These are phyloP conservation scores for Leishmania gerbilli DNA, from an alignment of 208 protist species.

Conservation along the genomic window DNA sequence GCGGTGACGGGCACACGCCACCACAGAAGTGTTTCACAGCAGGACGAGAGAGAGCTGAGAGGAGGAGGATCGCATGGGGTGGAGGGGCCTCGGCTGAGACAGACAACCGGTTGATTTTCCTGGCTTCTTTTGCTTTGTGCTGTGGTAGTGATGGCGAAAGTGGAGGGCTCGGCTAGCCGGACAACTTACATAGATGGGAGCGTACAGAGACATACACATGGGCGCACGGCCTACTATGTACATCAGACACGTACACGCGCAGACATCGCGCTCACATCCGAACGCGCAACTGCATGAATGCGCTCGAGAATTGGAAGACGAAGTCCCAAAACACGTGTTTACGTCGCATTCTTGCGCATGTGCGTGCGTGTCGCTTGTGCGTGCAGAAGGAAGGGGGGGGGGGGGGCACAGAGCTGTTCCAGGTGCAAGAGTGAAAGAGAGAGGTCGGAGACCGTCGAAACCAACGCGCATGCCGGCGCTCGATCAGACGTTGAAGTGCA, in stretches of 20 bases:
- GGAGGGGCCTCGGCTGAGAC: not conserved
- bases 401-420: not conserved
- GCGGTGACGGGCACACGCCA: not conserved
- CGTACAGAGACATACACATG: not conserved
- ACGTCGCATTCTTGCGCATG: not conserved
- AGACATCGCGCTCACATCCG: not conserved
- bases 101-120: not conserved
- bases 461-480: not conserved
- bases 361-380: not conserved
- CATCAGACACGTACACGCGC: not conserved
- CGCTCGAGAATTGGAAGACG: not conserved
- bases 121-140: not conserved
- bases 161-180: not conserved
- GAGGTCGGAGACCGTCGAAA: not conserved
- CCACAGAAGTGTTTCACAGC: not conserved
- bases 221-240: not conserved
- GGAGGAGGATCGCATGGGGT: not conserved
- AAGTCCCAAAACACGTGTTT: not conserved
- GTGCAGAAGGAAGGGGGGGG: not conserved
- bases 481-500: not conserved
- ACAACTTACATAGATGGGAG: not conserved
- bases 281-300: not conserved
- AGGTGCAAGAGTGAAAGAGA: not conserved
- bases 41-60: not conserved
- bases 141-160: not conserved